Evolutionary conservation across 169 alveolate genomes (phyloP), one percentile per base, ranked within the genome.

Genomic region (Cryptosporidium sp.): DNA sequence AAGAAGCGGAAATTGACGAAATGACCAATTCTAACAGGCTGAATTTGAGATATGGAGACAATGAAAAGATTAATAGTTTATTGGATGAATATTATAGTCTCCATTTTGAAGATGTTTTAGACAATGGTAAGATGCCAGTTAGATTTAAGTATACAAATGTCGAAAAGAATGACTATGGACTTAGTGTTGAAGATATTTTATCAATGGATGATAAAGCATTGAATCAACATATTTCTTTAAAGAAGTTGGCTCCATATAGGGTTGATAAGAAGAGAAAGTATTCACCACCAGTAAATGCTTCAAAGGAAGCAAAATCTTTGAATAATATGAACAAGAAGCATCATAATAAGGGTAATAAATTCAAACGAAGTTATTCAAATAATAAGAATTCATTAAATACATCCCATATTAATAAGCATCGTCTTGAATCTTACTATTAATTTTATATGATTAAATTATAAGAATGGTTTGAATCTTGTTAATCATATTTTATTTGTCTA

Each of bases 91-190:
- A 93, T 70, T 93, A 93, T 51, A 86, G 92, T 29, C 68, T 94
- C 10, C 95, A 94, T 42, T 94, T 70, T 84, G 97, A 94, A 52
- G 97, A 94, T 73, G 85, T 94, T 18, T 86, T 94, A 1, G 96
- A 91, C 37, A 93, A 94, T 8, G 95, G 94, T 6, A 91, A 92
- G 21, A 68, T 94, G 23, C 94, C 91, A 7, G 94, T 95, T 18
- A 75, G 95, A 44, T 94, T 94, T 80, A 94, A 93, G 48, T 94
- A 94, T 85, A 84, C 75, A 3, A 85, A 86, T 18, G 97, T 94
- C 18, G 67, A 58, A 31, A 69, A 92, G 18, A 70, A 86, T 18
- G 95, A 91, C 35, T 94, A 84, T 67, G 97, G 97, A 14, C 70
- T 94, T 39, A 93, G 93, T 2, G 62, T 84, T 23, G 96, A 94